These are phyloP conservation scores for Wickerhamomyces bisporus DNA, from an alignment of 805 yeast genomes.

Conservation along the genomic window DNA sequence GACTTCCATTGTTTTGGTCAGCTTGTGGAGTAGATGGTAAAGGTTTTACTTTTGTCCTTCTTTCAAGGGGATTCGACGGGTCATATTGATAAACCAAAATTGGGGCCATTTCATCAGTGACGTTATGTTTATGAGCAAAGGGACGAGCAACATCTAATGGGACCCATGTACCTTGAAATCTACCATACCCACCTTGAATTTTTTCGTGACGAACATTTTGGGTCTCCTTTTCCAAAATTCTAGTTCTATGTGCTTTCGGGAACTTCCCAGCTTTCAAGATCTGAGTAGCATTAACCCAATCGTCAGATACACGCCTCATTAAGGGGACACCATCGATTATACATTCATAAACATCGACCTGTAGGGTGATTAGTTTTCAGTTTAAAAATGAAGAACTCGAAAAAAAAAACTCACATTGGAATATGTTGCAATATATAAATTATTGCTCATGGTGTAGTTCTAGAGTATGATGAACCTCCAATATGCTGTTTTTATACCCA, in stretches of 20 bases:
- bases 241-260: constrained; percentile 75
- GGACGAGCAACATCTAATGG: constrained; percentile 62
- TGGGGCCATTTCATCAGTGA: constrained; percentile 43
- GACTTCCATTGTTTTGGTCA: constrained; percentile 10
- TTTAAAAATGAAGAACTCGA: background rate
- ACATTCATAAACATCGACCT: constrained; percentile 27
- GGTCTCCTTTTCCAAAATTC: constrained; percentile 70
- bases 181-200: constrained; percentile 81
- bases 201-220: constrained; percentile 66
- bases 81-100: constrained; percentile 51
- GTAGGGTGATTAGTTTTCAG: background rate
- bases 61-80: constrained; percentile 39
- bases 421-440: constrained; percentile 22
- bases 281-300: constrained; percentile 92
- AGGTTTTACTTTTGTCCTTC: constrained; percentile 28
- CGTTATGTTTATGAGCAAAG: constrained; percentile 47
- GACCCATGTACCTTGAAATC: constrained; percentile 86
- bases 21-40: constrained; percentile 10
- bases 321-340: constrained; percentile 20
- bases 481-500: background rate
- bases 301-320: constrained; percentile 89
- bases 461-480: background rate
- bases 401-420: constrained; percentile 16
- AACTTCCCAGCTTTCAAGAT: constrained; percentile 72
- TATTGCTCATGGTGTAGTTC: constrained; percentile 1